Base-by-base conservation (phyloP, 805 yeast species). In the Metschnikowia gruessii region DNA sequence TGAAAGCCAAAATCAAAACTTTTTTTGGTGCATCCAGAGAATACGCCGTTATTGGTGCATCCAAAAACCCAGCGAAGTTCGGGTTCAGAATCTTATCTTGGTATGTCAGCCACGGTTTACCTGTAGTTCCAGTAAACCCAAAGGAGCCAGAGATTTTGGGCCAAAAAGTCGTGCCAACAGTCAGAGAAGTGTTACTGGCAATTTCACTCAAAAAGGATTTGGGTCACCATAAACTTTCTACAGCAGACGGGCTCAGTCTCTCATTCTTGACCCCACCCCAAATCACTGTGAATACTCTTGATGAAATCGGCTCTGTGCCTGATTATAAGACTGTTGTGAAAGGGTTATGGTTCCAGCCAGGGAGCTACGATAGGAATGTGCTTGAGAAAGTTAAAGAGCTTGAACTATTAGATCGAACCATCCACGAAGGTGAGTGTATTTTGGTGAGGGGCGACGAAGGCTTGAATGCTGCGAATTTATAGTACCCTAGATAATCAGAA, bases 311-410 rank as follows among this genome's bases (percentile, higher is more conserved):
- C 6, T 60, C 74, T 0, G 58, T 82, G 31, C 62, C 70, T 10
- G 70, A 70, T 13, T 64, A 78, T 47, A 56, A 63, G 26, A 42
- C 58, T 13, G 46, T 65, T 0, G 65, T 85, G 13, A 76, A 76
- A 55, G 81, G 83, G 1, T 66, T 86, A 13, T 88, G 95, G 95
- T 82, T 85, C 54, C 95, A 87, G 59, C 95, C 95, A 0, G 95
- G 95, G 0, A 77, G 89, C 18, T 86, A 78, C 54, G 82, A 84
- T 56, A 58, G 60, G 2, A 72, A 68, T 11, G 79, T 77, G 3
- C 67, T 84, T 15, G 66, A 74, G 1, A 63, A 63, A 29, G 74
- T 76, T n/a, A 59, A 55, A 38, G 58, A 50, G 28, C 61, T 63
- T 48, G 77, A 66, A n/a, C 60, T 60, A 21, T 55, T 52, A 4